Evolutionary conservation across 768 basidiomycete genomes (phyloP).

Genomic region (Rossbeevera mucosa): DNA sequence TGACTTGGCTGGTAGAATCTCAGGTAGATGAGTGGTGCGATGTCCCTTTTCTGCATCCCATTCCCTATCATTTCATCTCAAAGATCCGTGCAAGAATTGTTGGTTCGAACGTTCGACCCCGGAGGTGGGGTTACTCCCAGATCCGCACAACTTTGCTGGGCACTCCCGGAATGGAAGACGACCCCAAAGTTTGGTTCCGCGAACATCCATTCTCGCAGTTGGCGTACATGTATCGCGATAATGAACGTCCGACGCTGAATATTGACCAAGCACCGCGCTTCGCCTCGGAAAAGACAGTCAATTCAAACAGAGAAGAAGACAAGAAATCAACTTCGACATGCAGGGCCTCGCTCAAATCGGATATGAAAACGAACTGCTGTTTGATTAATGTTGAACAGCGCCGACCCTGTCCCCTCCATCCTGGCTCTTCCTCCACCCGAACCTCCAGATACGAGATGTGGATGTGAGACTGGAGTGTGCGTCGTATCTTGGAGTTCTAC

Average conservation of each 20-base stretch:
- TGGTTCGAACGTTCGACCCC: not conserved
- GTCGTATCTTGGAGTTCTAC: slow-evolving; percentile 3
- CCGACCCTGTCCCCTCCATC: not conserved
- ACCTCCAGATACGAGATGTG: not conserved
- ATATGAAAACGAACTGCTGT: not conserved
- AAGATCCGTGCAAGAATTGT: not conserved
- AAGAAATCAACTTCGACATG: not conserved
- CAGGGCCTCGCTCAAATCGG: slow-evolving; percentile 1
- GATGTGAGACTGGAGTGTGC: not conserved
- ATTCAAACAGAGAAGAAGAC: not conserved
- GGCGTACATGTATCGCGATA: not conserved
- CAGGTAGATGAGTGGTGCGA: slow-evolving; percentile 1
- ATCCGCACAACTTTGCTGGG: slow-evolving; percentile 2
- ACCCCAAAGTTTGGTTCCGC: not conserved
- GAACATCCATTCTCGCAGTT: not conserved
- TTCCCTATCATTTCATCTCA: not conserved
- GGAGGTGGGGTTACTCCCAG: not conserved
- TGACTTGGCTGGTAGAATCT: not conserved
- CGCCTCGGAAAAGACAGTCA: slow-evolving; percentile 20
- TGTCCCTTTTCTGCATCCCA: not conserved
- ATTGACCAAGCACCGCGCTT: slow-evolving; percentile 6
- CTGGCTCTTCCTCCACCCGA: not conserved
- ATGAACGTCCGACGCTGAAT: slow-evolving; percentile 2
- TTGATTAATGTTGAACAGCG: not conserved
- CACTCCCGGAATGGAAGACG: slow-evolving; percentile 3